Evolutionary conservation across 768 basidiomycete genomes (phyloP), one percentile per base, ranked within the genome.

Genomic region (Termitomyces sp.): DNA sequence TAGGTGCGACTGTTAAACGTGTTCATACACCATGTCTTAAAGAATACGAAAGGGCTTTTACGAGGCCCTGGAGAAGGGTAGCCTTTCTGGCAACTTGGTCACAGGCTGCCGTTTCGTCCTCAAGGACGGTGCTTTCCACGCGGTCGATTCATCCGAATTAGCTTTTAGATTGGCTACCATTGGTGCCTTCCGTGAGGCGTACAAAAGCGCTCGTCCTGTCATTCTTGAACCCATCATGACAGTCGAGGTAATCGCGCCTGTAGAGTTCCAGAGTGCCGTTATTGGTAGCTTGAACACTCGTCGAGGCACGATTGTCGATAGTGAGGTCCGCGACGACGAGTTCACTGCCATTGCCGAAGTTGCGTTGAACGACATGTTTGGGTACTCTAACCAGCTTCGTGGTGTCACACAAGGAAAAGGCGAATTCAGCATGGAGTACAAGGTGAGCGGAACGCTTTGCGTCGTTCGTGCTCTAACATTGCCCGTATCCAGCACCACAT

Each of bases 181-280:
- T 40, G 89, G 93, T 52, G 95, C 94, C 0, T 95, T 98, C 81
- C 83, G 91, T 52, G 96, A 98, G 65, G 85, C 87, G 4, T 98
- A 89, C 78, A 76, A 78, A 60, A 80, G 80, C 60, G 86, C 91
- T 44, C 77, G 76, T 51, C 86, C 92, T 0, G 86, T 92, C 52
- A 88, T 99, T 55, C 74, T 99, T 40, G 96, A 99, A 68, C 96
- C 96, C n/a, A 88, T 98, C 73, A 99, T 99, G 96, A 91, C 83
- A 16, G 96, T 99, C 37, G 96, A 99, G 66, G 92, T 98, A 27
- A 88, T 98, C 39, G 95, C 96, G 0, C 97, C 97, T 2, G 79
- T 83, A 12, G 97, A 99, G 68, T 99, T 98, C 81, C 97, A 99
- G 70, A 89, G 89, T 80, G 68, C 51, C 77, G 97, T 99, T 55